Conservation (phyloP, 129 eudicot species). For the Lonicera japonica region DNA sequence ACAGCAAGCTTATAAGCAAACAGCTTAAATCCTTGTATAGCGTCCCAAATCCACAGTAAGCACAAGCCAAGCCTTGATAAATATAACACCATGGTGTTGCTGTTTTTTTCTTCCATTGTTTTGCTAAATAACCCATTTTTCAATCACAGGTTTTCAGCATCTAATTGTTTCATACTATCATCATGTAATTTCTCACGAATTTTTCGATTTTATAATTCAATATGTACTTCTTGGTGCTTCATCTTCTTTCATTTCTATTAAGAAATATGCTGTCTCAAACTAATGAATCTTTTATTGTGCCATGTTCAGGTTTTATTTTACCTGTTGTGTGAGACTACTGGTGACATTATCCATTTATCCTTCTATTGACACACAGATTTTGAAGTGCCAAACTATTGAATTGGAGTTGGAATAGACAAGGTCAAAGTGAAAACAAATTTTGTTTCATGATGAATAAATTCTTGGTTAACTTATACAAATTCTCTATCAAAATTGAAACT, state of each 20-base stretch:
- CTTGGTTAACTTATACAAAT: too few species aligned
- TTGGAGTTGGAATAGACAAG: too few species aligned
- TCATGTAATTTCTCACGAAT: background rate
- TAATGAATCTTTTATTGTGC: too few species aligned
- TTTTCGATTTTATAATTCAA: background rate
- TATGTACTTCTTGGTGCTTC: background rate
- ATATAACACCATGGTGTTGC: background rate
- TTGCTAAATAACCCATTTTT: slow-evolving; percentile 4
- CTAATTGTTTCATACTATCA: slow-evolving; percentile 4
- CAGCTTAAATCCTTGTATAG: slow-evolving; percentile 75
- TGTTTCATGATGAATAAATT: too few species aligned
- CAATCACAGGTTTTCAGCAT: background rate
- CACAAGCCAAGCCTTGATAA: slow-evolving; percentile 20
- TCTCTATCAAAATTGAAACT: too few species aligned
- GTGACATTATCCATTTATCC: too few species aligned
- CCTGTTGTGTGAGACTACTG: too few species aligned
- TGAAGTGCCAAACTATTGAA: too few species aligned
- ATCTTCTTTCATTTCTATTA: background rate
- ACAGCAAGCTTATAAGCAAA: slow-evolving; percentile 75
- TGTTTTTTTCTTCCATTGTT: background rate
- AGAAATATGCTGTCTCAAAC: too few species aligned
- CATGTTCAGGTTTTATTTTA: too few species aligned
- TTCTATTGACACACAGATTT: too few species aligned
- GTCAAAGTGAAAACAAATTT: too few species aligned
- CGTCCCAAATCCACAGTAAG: slow-evolving; percentile 37